A percentile compares a stretch with the other conserved stretches of the same genome.
phyloP scores from a whole-genome alignment of 257 asterid species.

The Prunella vulgaris region DNA sequence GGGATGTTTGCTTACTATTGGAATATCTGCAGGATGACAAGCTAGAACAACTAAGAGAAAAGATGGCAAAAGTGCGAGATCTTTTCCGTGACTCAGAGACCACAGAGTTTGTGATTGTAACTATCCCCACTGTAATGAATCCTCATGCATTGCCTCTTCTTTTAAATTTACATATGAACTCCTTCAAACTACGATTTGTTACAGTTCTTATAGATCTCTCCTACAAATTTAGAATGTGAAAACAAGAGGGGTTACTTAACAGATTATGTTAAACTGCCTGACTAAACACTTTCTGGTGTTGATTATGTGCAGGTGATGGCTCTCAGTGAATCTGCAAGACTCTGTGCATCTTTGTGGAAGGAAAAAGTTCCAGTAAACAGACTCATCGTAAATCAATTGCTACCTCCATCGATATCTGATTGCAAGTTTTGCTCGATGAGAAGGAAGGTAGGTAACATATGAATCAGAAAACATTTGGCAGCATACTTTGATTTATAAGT shows the following conservation, averaged over 20 bases:
- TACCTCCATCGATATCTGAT: conserved; percentile 53
- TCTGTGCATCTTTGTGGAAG: conserved; percentile 62
- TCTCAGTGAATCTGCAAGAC: conserved; percentile 61
- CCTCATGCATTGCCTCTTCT: neutral
- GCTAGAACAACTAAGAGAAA: conserved; percentile 58
- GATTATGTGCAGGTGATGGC: conserved; percentile 61
- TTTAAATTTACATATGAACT: neutral
- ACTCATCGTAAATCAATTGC: conserved; percentile 61
- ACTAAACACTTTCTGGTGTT: conserved; percentile 6
- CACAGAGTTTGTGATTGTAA: conserved; percentile 71
- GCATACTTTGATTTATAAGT: neutral
- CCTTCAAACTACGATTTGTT: too few species aligned
- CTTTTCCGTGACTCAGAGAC: conserved; percentile 58
- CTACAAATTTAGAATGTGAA: too few species aligned
- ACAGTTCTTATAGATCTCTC: too few species aligned
- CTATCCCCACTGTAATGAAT: conserved; percentile 66
- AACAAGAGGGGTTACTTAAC: too few species aligned
- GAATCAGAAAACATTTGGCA: conserved; percentile 2
- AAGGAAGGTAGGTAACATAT: conserved; percentile 62
- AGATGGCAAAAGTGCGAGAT: conserved; percentile 68
- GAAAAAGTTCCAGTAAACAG: conserved; percentile 65
- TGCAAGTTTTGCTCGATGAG: conserved; percentile 79
- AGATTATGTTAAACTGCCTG: too few species aligned
- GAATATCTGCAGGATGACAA: conserved; percentile 41
- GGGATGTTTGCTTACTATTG: neutral